Evolutionary conservation across 1,284 basidiomycete species (phyloP).

Genomic region (Meira miltonrushii): DNA sequence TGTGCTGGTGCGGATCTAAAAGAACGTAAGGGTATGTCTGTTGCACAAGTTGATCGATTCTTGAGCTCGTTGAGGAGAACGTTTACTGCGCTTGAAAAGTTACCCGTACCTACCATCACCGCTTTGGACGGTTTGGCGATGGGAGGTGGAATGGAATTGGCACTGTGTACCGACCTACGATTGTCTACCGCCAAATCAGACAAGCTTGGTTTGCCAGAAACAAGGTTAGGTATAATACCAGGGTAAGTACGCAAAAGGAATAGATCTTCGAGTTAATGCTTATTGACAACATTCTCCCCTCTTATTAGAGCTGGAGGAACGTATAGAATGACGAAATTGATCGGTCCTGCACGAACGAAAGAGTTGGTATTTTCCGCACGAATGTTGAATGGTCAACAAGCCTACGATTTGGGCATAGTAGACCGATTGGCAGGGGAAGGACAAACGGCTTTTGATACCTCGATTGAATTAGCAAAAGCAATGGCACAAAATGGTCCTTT

Average conservation of each 20-base stretch:
- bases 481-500: conserved; percentile 60
- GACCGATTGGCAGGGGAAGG: conserved; percentile 63
- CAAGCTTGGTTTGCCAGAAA: conserved; percentile 78
- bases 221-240: conserved; percentile 82
- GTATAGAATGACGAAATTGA: conserved; percentile 72
- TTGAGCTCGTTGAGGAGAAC: conserved; percentile 70
- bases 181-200: conserved; percentile 67
- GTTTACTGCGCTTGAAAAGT: conserved; percentile 67
- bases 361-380: conserved; percentile 78
- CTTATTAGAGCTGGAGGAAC: conserved; percentile 72
- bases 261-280: neutral
- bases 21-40: conserved; percentile 69
- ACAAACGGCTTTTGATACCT: conserved; percentile 19
- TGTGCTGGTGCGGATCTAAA: conserved; percentile 87
- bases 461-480: conserved; percentile 13
- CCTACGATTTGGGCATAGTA: conserved; percentile 70
- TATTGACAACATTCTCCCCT: neutral
- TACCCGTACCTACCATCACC: conserved; percentile 82
- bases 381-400: conserved; percentile 64
- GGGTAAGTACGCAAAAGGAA: conserved; percentile 54
- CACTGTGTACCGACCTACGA: conserved; percentile 79
- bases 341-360: conserved; percentile 78
- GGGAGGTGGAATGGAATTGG: conserved; percentile 82
- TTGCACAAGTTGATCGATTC: conserved; percentile 66
- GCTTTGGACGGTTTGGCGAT: conserved; percentile 88